Evolutionary conservation across 73 alveolate genomes (phyloP), one percentile per base, ranked within the genome.

Genomic region (Urostyla sp.): DNA sequence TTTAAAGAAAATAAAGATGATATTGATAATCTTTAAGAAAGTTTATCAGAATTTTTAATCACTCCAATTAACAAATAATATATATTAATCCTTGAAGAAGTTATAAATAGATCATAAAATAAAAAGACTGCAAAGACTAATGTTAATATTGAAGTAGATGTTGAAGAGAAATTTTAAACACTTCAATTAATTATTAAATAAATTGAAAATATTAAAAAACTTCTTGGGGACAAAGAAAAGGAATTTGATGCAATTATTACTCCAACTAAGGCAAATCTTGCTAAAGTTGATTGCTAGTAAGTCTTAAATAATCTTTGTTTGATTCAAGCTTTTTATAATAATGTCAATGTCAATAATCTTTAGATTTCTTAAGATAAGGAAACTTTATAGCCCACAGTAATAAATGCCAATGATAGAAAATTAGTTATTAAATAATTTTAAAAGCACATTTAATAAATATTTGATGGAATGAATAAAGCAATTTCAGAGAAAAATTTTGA

Each of bases 241-340:
- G 84, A 80, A 31, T 20, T 18, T 23, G 44, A 32, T 6, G 79
- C 58, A 5, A 32, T 59, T 0, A 43, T 58, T 24, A 66, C 84
- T 4, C 75, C 90, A 1, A 60, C 67, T 4, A 32, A 31, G 43
- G 90, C 90, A 24, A 45, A 63, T 36, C 77, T 54, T 48, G 46
- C 72, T 32, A 80, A 80, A 50, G 51, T 1, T 50, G 67, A 73
- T 18, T 74, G 83, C 51, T 16, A 36, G 16, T 10, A 0, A 34
- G 31, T 80, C 23, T 43, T 80, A 1, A 80, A 80, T 51, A 67
- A 80, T 53, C 69, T 80, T 15, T 38, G 38, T 23, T 49, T 40
- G 35, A 48, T 59, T 8, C 55, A 80, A 51, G 90, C 90, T 21
- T 80, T 80, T 77, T 56, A 66, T 26, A 80, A 80, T 34, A 46